Conservation (phyloP, 371 early-diverging fungal genomes). For the Phascolomyces articulosus region DNA sequence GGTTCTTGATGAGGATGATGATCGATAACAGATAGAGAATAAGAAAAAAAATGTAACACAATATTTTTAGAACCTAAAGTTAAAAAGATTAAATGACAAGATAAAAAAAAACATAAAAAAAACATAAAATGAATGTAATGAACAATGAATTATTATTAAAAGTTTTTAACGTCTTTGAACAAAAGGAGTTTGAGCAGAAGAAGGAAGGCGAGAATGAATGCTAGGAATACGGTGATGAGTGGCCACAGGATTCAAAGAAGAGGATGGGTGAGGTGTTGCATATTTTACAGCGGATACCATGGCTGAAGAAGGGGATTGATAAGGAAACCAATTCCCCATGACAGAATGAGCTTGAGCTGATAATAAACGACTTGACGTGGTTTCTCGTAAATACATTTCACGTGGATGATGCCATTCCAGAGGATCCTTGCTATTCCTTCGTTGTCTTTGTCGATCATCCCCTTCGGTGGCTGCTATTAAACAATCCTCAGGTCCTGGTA, state of each 20-base stretch:
- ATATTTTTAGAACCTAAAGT: no score
- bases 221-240: slow-evolving; percentile 14
- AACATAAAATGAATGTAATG: not conserved
- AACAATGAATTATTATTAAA: not conserved
- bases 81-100: no score
- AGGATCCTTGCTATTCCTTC: not conserved
- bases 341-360: slow-evolving; percentile 2
- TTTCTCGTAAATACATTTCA: slow-evolving; percentile 10
- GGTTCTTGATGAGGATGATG: no score
- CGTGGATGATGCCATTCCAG: slow-evolving; percentile 9
- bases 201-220: slow-evolving; percentile 8
- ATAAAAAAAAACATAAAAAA: not conserved
- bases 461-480: slow-evolving; percentile 3
- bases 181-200: slow-evolving; percentile 2
- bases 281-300: slow-evolving; percentile 4
- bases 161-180: slow-evolving; percentile 1
- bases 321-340: not conserved
- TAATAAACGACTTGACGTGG: slow-evolving; percentile 5
- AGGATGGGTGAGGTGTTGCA: not conserved
- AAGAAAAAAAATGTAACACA: not conserved
- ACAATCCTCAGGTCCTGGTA: slow-evolving; percentile 4
- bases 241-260: slow-evolving; percentile 10
- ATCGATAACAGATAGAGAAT: not conserved
- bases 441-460: not conserved
- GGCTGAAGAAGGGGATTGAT: slow-evolving; percentile 11